phyloP scores from a whole-genome alignment of 1,284 basidiomycete genomes.

The Peniophora sp. region DNA sequence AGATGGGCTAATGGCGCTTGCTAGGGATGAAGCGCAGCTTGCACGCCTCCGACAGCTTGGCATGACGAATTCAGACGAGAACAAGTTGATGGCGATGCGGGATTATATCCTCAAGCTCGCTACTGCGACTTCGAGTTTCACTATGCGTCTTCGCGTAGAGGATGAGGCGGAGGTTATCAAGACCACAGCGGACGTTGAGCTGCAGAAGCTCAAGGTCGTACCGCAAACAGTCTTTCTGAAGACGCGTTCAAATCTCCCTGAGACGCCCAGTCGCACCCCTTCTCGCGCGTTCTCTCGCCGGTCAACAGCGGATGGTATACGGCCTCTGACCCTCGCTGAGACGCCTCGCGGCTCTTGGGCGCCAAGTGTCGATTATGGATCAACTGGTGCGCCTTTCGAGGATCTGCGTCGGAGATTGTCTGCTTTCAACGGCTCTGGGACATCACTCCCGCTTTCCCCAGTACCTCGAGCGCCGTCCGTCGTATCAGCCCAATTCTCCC shows the following conservation, averaged over 20 bases:
- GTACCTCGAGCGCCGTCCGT: slow-evolving; percentile 31
- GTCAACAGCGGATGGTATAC: slow-evolving; percentile 25
- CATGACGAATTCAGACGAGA: slow-evolving; percentile 73
- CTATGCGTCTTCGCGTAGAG: slow-evolving; percentile 52
- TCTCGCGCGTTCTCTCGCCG: slow-evolving; percentile 28
- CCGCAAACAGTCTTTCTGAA: slow-evolving; percentile 94
- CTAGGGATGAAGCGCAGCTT: slow-evolving; percentile 70
- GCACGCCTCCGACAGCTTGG: slow-evolving; percentile 74
- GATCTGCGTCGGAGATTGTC: slow-evolving; percentile 66
- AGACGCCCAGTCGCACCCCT: slow-evolving; percentile 18
- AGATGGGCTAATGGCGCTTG: slow-evolving; percentile 1
- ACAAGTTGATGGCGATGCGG: slow-evolving; percentile 76
- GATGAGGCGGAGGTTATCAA: slow-evolving; percentile 60
- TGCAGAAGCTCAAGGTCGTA: slow-evolving; percentile 84
- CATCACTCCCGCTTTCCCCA: slow-evolving; percentile 40
- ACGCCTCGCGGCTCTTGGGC: slow-evolving; percentile 38
- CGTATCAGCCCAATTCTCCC: slow-evolving; percentile 14
- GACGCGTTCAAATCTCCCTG: slow-evolving; percentile 30
- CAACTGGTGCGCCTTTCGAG: slow-evolving; percentile 51
- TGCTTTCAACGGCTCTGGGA: slow-evolving; percentile 60
- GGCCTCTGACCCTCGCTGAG: slow-evolving; percentile 32
- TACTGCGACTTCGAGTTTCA: slow-evolving; percentile 58
- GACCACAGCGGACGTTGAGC: slow-evolving; percentile 57
- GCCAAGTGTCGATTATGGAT: slow-evolving; percentile 35
- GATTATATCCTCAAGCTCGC: slow-evolving; percentile 86